phyloP scores from a whole-genome alignment of 202 grass and related monocot species.

The Cymbopogon flexuosus region DNA sequence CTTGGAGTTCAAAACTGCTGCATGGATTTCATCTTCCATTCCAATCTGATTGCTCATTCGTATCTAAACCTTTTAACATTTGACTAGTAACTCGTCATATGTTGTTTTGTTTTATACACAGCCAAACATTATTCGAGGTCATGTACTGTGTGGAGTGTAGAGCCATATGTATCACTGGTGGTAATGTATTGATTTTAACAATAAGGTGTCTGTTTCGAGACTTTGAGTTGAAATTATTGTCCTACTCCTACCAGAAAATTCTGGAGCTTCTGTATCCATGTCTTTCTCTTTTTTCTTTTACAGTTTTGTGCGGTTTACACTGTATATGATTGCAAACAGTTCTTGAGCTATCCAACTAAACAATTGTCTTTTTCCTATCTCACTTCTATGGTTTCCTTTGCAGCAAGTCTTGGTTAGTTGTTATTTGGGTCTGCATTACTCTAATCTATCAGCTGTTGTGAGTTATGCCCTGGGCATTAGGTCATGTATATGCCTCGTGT shows the following conservation, averaged over 20 bases:
- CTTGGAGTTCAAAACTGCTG: conserved; percentile 1
- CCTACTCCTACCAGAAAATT: neutral
- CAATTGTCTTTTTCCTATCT: neutral
- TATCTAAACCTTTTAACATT: neutral
- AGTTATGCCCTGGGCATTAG: neutral
- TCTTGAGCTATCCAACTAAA: neutral
- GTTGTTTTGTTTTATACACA: neutral
- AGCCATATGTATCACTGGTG: neutral
- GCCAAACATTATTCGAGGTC: conserved; percentile 2
- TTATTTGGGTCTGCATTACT: neutral
- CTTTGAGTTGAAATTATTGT: neutral
- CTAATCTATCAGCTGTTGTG: neutral
- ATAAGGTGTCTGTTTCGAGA: neutral
- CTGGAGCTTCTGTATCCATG: neutral
- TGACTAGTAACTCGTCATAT: neutral
- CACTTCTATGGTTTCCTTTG: neutral
- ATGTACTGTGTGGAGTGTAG: neutral
- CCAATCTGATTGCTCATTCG: neutral
- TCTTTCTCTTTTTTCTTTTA: neutral
- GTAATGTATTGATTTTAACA: conserved; percentile 5
- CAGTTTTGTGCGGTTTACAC: neutral
- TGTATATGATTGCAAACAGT: neutral
- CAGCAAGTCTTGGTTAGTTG: conserved; percentile 3
- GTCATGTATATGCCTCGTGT: conserved; percentile 11
- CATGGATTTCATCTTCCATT: neutral